A percentile compares a stretch with the other conserved stretches of the same genome.
Conservation (phyloP, 139 green algal species). For the Mychonastes homosphaera region DNA sequence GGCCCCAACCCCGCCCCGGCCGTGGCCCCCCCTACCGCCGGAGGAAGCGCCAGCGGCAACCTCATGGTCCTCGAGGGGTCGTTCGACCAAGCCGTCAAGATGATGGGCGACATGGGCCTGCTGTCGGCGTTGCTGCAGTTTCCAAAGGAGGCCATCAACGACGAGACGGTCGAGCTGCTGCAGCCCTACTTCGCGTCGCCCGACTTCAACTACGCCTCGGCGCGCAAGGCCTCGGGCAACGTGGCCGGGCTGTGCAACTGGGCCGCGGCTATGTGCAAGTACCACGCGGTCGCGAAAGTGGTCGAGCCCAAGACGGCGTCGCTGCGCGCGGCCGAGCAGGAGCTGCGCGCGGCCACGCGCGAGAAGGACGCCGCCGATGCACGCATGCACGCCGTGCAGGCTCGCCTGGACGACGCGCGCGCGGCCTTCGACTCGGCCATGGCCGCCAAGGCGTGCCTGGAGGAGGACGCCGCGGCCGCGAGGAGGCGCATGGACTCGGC, state of each 20-base stretch:
- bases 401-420: conserved; percentile 85
- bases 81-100: conserved; percentile 77
- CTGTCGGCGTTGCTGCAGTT: conserved; percentile 80
- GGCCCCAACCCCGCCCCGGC: too few species aligned
- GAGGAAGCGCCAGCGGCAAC: too few species aligned
- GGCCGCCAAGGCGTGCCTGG: conserved; percentile 79
- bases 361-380: conserved; percentile 84
- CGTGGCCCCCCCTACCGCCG: too few species aligned
- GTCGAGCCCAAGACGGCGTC: conserved; percentile 91
- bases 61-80: conserved; percentile 66
- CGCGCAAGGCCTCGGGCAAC: conserved; percentile 74
- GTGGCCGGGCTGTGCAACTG: conserved; percentile 83
- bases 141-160: conserved; percentile 89
- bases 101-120: conserved; percentile 92
- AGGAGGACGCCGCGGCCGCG: conserved; percentile 75
- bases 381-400: conserved; percentile 80
- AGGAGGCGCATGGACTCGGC: conserved; percentile 85
- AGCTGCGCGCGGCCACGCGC: conserved; percentile 66
- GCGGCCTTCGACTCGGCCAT: conserved; percentile 84
- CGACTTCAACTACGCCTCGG: conserved; percentile 87
- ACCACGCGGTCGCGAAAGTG: conserved; percentile 78
- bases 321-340: conserved; percentile 66
- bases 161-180: conserved; percentile 77
- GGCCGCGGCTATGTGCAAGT: conserved; percentile 86
- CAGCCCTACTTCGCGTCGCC: conserved; percentile 78